Base-by-base conservation (phyloP, 345 rosid species). In the Bretschneidera sinensis region DNA sequence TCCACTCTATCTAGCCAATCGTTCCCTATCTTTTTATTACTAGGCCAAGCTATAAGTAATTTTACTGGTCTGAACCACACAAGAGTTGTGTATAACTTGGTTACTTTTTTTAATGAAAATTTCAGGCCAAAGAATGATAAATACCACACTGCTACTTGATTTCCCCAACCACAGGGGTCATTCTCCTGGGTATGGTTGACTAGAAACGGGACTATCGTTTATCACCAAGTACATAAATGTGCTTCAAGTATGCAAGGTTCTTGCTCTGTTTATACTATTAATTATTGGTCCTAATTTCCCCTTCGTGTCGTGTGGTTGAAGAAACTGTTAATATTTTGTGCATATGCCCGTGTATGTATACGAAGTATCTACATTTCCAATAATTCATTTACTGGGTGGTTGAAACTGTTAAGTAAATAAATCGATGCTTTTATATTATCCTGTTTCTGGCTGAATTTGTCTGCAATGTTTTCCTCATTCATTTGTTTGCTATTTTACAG, bases 81-180 rank as follows among this genome's bases (percentile, higher is more conserved):
- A 28, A n/a, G 8, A 2, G 3, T 3, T 28, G 3, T 2, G 4
- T 39, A 4, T 39, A 39, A 39, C 45, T 39, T 14, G 16, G 45
- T n/a, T n/a, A n/a, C n/a, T n/a, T n/a, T 39, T 61, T 34, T 53
- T n/a, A 35, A 23, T 39, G n/a, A 69, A 65, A 59, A 48, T 73
- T 74, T 69, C 83, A 83, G 88, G 85, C 55, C 55, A 57, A 47
- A 54, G 76, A 80, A 61, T 69, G 74, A 79, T 17, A 43, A 57
- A 62, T 49, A 47, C 43, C 20, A 48, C 48, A 50, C 21, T n/a
- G n/a, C n/a, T 63, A 60, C 69, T 59, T 49, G 66, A 52, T 34
- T 49, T 43, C 48, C 56, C 53, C 57, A 24, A 66, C 64, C 65
- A 33, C 54, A 43, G 68, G 68, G 62, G 61, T 68, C 72, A 49